Evolutionary conservation across 306 rosid genomes (phyloP), one percentile per base, ranked within the genome.

Genomic region (Comarum palustre): DNA sequence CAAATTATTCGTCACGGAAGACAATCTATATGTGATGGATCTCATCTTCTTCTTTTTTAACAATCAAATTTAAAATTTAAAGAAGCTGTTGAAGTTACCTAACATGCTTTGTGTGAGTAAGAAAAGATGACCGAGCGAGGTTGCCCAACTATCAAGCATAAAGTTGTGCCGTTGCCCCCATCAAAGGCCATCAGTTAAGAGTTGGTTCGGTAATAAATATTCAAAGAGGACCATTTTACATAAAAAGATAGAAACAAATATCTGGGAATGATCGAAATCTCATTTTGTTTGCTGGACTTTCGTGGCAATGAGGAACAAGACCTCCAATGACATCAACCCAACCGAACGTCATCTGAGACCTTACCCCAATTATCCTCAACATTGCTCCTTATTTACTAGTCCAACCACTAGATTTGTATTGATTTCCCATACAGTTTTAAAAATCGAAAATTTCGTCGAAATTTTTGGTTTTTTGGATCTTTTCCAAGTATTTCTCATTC

Each of bases 251-350:
- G 41, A 75, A 41, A 2, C 2, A 50, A 25, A 13, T 2, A 9
- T 3, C 7, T 24, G 22, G 51, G 34, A 25, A 25, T n/a, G n/a
- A 38, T 66, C 36, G 8, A 4, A 5, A 8, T 9, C 43, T 9
- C 43, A 39, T 57, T 71, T 39, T 12, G 20, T 0, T 19, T 2
- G 70, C 52, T 60, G 73, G 46, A 39, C n/a, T 15, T 75, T 78
- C 80, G 80, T 73, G 60, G 50, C 42, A n/a, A 48, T 66, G 41
- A 66, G 82, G 86, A 47, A 68, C 24, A 39, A 39, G 1, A 25
- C 6, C 25, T 9, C 43, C 43, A 61, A 38, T 27, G 39, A 32
- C 65, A 59, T 59, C 65, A 68, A 55, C 73, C 25, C 19, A 9
- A 50, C 29, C 68, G 3, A 34, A 43, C 59, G 39, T 67, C 42